Percentiles rank a stretch among this genome's conserved stretches.
Conservation (phyloP, 2,329 filamentous ascomycete species). For the Pseudogymnoascus sp. region DNA sequence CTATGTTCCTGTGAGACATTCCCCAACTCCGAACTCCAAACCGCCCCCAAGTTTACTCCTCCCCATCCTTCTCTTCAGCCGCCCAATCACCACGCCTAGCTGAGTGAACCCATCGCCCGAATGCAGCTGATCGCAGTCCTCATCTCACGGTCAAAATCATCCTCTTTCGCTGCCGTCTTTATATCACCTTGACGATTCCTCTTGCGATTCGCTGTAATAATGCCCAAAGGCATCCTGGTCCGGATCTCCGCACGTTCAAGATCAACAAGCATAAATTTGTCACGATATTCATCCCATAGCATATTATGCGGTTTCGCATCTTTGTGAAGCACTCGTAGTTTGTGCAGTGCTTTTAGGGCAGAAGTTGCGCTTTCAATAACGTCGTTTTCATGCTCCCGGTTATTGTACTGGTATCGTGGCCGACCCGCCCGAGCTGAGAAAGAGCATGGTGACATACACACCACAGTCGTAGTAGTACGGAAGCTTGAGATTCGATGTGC, state of each 20-base stretch:
- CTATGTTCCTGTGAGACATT: too few relatives aligned
- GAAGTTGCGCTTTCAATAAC: conserved; percentile 15
- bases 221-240: conserved; percentile 20
- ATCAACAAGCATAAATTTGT: conserved; percentile 30
- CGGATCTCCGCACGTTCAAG: conserved; percentile 28
- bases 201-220: conserved; percentile 22
- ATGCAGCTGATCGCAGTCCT: neutral
- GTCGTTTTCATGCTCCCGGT: conserved; percentile 12
- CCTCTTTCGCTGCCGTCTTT: conserved; percentile 14
- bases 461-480: conserved; percentile 30
- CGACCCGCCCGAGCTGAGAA: conserved; percentile 32
- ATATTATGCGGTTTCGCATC: conserved; percentile 31
- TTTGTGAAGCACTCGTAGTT: conserved; percentile 18
- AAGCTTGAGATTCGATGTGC: conserved; percentile 25
- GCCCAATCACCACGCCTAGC: too few relatives aligned
- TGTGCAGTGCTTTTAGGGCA: conserved; percentile 5
- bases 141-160: conserved; percentile 19
- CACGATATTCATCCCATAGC: conserved; percentile 23
- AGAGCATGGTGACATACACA: conserved; percentile 29
- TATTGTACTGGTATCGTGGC: conserved; percentile 21
- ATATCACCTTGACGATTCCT: conserved; percentile 19
- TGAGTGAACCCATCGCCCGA: neutral
- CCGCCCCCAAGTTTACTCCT: too few relatives aligned
- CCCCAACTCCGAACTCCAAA: too few relatives aligned
- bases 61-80: too few relatives aligned